Base-by-base conservation (phyloP, 148 eudicot genomes). In the Spergularia bocconei region DNA sequence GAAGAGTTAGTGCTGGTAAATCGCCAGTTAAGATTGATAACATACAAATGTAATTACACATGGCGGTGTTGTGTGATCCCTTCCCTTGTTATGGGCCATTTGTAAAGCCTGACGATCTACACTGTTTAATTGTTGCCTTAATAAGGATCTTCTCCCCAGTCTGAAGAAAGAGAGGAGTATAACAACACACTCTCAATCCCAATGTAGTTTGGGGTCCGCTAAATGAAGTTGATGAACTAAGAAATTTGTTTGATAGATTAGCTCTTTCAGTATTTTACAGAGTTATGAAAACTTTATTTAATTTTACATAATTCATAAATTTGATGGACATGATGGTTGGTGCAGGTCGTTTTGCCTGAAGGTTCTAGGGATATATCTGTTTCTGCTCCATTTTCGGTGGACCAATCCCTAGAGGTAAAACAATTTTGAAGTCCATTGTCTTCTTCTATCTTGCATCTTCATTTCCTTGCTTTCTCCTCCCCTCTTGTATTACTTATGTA, bases 321-420 rank as follows among this genome's bases (percentile, higher is more conserved):
- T 29, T 21, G 60, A 69, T 84, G 78, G 63, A 56, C 11, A n/a
- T 36, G 60, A 69, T 86, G 78, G 63, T 51, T 47, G 39, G 19
- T 83, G 77, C 87, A 95, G 99, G 87, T 92, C 82, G 92, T 95
- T 88, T 75, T 95, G 78, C 99, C 99, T 0, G 99, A 95, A 84
- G 99, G 99, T 15, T 95, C 99, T 60, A 82, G 77, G 57, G 93
- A 88, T 67, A 78, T 92, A 36, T 92, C 93, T 41, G 96, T 84
- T 78, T 88, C 97, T 62, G 85, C 80, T 77, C 98, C 99, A 69
- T 95, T 90, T 90, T 56, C 89, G 70, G 88, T 89, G 74, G 86
- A 92, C 74, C 85, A 91, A 79, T 75, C 75, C 57, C 82, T 82
- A 69, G 99, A 92, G 98, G 99, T 95, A 60, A 51, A 63, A 44